Base-by-base conservation (phyloP, 352 stramenopile species). In the Phytophthora ohioensis region DNA sequence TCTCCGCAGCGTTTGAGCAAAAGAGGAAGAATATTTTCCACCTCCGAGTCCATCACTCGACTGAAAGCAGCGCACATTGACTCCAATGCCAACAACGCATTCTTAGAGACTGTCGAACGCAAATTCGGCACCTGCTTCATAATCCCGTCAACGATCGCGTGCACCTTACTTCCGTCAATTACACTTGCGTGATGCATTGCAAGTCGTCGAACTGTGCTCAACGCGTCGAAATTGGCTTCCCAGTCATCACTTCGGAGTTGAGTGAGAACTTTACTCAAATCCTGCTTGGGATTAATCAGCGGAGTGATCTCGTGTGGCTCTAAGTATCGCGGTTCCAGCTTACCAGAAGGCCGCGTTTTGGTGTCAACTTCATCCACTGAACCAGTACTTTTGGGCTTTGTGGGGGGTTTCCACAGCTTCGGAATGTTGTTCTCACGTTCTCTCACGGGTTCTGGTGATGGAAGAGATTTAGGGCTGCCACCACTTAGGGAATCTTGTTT, bases 21-120 rank as follows among this genome's bases (percentile, higher is more conserved):
- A 39, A 91, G 57, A 0, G 85, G 74, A 4, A 94, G 38, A 6
- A 93, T 76, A 17, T 61, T 75, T 36, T 93, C 86, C 11, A 93
- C 67, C 32, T 94, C 84, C 0, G 61, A 54, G 49, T 95, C 86
- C 58, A 95, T 82, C 0, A 65, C 17, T 27, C 81, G 75, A 36
- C 73, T 76, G 36, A 88, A 79, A 17, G 68, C 54, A 13, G 63
- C 55, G 52, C 84, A 88, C 63, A 94, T 68, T 2, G 85, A 83
- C 9, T 93, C 84, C 4, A 95, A 65, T 39, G 86, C 82, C 9
- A 94, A 56, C 9, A 94, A 49, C n/a, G 85, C 84, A 57, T 94
- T 94, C 60, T 94, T 94, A 4, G 85, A 84, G 32, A 94, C 88
- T 0, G 76, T 81, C 0, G 86, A 95, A 8, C 88, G 82, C 48